phyloP scores from a whole-genome alignment of 495 filamentous ascomycete species.

The Achaetomiella virescens region DNA sequence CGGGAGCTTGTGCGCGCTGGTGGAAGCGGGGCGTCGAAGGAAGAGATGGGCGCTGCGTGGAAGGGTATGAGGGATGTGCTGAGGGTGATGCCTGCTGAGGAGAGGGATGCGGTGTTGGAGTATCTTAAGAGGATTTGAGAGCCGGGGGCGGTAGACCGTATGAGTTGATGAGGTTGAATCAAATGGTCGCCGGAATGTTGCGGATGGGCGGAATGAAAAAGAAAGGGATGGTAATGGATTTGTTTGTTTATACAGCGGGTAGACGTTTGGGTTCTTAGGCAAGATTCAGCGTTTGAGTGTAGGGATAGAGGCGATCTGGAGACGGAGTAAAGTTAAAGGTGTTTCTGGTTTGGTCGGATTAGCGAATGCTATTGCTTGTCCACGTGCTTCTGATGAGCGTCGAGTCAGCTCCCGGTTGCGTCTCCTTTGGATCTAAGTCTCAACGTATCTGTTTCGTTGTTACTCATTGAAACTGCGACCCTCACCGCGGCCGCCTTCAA shows the following conservation, averaged over 20 bases:
- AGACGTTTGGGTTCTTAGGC: background rate
- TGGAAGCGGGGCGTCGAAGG: constrained; percentile 24
- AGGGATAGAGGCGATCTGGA: too few species aligned
- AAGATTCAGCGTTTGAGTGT: too few species aligned
- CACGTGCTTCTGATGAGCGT: too few species aligned
- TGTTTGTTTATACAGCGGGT: background rate
- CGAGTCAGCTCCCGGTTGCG: too few species aligned
- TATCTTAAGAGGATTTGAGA: constrained; percentile 46
- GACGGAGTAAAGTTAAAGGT: too few species aligned
- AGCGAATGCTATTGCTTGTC: background rate
- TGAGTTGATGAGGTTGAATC: too few species aligned
- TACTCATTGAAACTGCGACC: too few species aligned
- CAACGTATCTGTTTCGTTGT: too few species aligned
- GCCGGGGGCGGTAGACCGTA: too few species aligned
- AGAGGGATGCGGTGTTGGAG: constrained; percentile 81
- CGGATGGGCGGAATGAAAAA: background rate
- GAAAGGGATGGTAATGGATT: background rate
- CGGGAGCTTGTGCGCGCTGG: constrained; percentile 60
- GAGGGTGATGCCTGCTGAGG: constrained; percentile 74
- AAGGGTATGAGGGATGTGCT: constrained; percentile 83
- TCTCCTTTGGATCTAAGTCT: too few species aligned
- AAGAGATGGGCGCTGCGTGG: constrained; percentile 66
- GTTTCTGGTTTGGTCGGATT: background rate
- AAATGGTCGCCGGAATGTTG: too few species aligned
- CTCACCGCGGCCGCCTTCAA: too few species aligned